Percentiles rank a stretch among this genome's conserved stretches.
phyloP scores from a whole-genome alignment of 1,284 basidiomycete genomes.

The Heliocybe sulcata region DNA sequence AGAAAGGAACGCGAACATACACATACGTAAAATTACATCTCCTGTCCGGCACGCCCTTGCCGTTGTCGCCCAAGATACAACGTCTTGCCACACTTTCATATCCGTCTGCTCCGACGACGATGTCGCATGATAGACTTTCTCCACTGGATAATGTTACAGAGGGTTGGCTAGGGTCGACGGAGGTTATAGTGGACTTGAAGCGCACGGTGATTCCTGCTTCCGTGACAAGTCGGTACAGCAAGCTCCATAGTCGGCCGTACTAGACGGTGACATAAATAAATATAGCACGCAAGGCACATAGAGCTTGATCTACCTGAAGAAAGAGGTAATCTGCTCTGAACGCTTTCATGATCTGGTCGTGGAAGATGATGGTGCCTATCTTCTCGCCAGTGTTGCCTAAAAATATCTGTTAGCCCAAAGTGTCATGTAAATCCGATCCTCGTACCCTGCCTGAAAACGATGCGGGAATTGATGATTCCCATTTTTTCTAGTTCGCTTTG shows the following conservation, averaged over 20 bases:
- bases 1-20: neutral
- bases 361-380: neutral
- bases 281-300: neutral
- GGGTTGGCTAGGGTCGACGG: neutral
- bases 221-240: neutral
- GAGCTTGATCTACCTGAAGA: neutral
- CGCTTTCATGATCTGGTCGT: conserved; percentile 1
- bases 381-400: neutral
- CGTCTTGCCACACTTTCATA: neutral
- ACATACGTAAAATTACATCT: conserved; percentile 1
- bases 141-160: neutral
- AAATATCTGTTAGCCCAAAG: no score
- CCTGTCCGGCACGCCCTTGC: neutral
- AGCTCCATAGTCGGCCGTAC: neutral
- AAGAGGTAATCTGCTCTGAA: conserved; percentile 3
- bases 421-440: no score
- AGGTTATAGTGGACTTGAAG: neutral
- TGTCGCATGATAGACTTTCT: neutral
- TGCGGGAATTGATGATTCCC: neutral
- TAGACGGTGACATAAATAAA: neutral
- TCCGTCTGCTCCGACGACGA: conserved; percentile 4
- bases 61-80: neutral
- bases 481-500: conserved; percentile 21
- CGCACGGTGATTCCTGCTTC: conserved; percentile 1
- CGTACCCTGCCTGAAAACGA: neutral